A percentile compares a stretch with the other conserved stretches of the same genome.
These are phyloP conservation scores for Cladosporium sp. DNA, from an alignment of 2,329 filamentous ascomycete genomes.

Conservation along the genomic window DNA sequence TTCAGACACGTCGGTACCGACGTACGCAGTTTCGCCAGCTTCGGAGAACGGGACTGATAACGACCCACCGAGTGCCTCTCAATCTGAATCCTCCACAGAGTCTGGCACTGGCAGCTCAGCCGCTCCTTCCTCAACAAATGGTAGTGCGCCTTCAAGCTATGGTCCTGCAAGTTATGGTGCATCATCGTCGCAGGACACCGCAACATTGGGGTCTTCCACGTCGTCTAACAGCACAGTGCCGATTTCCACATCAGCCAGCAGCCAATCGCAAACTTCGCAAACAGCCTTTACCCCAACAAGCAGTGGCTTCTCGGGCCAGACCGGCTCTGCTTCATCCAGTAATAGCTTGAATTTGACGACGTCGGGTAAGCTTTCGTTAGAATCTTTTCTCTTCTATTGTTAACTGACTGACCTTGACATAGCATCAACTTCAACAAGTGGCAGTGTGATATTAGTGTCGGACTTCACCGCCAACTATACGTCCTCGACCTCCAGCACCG, in stretches of 20 bases:
- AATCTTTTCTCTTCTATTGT: no score
- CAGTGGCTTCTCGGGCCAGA: background rate
- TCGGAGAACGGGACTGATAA: background rate
- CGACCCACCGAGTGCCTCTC: background rate
- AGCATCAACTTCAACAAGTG: conserved; percentile 25
- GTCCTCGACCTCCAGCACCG: background rate
- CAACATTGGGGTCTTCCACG: conserved; percentile 4
- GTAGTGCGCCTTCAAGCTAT: background rate
- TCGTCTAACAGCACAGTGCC: conserved; percentile 15
- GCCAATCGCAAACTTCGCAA: background rate
- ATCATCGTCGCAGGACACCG: background rate
- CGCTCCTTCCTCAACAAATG: background rate
- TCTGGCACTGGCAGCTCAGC: background rate
- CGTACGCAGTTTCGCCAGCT: background rate
- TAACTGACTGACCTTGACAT: conserved; percentile 19
- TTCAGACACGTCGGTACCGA: background rate
- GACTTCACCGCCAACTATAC: conserved; percentile 24
- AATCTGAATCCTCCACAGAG: background rate
- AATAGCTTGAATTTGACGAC: conserved; percentile 26
- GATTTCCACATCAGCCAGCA: background rate
- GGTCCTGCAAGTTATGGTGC: background rate
- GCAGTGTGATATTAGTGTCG: conserved; percentile 26
- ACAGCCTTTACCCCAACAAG: background rate
- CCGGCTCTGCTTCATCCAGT: conserved; percentile 3
- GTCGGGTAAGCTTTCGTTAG: conserved; percentile 24